Evolutionary conservation across 2,329 filamentous ascomycete genomes (phyloP), one percentile per base, ranked within the genome.

Genomic region (Penicillium sclerotiorum): DNA sequence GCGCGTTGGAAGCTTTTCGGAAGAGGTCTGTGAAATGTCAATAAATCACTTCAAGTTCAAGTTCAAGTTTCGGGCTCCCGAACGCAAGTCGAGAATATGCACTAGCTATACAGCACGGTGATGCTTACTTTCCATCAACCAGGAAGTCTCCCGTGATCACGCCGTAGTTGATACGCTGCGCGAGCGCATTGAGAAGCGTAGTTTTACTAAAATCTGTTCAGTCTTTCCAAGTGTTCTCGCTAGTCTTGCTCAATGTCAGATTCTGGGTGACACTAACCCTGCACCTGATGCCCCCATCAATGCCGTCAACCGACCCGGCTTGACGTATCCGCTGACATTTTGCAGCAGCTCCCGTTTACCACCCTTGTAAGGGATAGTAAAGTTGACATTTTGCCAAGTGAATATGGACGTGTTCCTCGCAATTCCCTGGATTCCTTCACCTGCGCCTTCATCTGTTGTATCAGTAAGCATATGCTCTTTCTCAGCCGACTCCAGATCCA

Each of bases 381-480:
- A 96, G 64, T 86, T 89, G 52, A 96, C 83, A 56, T 88, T 79
- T 66, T 93, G 88, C 88, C 90, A 96, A 0, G 91, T 95, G 52
- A 95, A 78, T n/a, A 90, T 77, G 28, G 85, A 83, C 42, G 87
- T 83, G 52, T 86, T 86, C 61, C 81, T 82, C 1, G 81, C 81
- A 12, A 87, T 79, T 2, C 76, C 76, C 27, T 77, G 69, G 36
- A 77, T 69, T 45, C 71, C 64, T 22, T 63, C 46, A 9, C 57
- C 50, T 2, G 50, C 47, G 2, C 55, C 37, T 20, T 62, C 20
- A 23, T 65, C 54, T n/a, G 56, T 45, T 7, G 50, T 25, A 9
- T 59, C 63, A 13, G 52, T 28, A 4, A 40, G 44, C 15, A 48
- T 39, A 20, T 52, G 49, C 11, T 56, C 45, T 32, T 64, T 66